Percentiles rank a stretch among this genome's conserved stretches.
phyloP scores from a whole-genome alignment of 176 grass and related monocot genomes.

The Phragmites australis region DNA sequence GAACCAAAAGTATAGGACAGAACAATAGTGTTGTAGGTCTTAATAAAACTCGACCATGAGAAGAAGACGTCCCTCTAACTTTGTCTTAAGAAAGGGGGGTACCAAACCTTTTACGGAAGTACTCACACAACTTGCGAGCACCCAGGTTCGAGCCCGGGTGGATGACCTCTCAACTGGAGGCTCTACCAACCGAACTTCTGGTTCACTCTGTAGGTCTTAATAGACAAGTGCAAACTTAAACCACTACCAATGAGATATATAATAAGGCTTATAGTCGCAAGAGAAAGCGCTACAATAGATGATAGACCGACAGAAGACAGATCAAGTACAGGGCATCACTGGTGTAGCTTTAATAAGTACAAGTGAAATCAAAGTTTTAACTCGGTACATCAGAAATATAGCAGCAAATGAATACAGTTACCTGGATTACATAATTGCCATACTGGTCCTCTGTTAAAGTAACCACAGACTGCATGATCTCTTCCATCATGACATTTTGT shows the following conservation, averaged over 20 bases:
- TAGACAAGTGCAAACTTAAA: not conserved
- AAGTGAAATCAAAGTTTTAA: constrained; percentile 11
- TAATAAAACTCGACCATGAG: too few relatives aligned
- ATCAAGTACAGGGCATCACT: constrained; percentile 8
- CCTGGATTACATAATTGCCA: constrained; percentile 99
- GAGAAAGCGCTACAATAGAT: constrained; percentile 1
- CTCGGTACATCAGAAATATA: constrained; percentile 20
- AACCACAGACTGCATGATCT: constrained; percentile 87
- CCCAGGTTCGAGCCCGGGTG: too few relatives aligned
- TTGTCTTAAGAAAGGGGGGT: too few relatives aligned
- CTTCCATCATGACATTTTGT: constrained; percentile 87
- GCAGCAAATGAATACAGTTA: constrained; percentile 35
- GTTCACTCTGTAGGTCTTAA: not conserved
- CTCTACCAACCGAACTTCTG: too few relatives aligned
- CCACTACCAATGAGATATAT: not conserved
- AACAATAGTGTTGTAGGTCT: not conserved
- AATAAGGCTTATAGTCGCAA: not conserved
- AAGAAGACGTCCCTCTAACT: too few relatives aligned
- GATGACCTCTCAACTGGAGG: too few relatives aligned
- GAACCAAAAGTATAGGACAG: constrained; percentile 2
- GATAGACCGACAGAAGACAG: not conserved
- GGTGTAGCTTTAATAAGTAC: not conserved
- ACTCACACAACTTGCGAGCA: too few relatives aligned
- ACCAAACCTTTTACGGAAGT: too few relatives aligned
- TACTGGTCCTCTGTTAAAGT: constrained; percentile 89